Evolutionary conservation across 768 basidiomycete species (phyloP), one percentile per base, ranked within the genome.

Genomic region (Psilocybe cyanescens): DNA sequence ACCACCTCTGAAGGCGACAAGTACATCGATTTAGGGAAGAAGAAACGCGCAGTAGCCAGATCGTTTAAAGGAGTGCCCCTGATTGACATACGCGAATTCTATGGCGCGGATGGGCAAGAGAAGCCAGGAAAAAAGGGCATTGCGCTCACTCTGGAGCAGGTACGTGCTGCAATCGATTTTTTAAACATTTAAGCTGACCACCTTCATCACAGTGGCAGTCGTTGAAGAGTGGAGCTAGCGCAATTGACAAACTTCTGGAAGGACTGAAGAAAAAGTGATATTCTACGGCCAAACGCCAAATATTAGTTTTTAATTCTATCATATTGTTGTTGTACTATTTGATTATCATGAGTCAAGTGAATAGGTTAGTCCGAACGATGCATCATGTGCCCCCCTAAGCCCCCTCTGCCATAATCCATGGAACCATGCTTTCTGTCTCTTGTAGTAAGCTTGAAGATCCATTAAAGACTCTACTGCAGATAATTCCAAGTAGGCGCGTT

Each of bases 41-140:
- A 86, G 70, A 87, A 82, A 72, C 86, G 89, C 4, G 89, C 79
- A 2, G 82, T 87, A 2, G 85, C 91, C 49, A 65, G 75, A 37
- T 64, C 63, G 41, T 80, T 78, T 73, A 79, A 82, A 80, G 89
- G 87, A 7, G 78, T 73, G 1, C 68, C 81, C 3, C 75, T 86
- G 46, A 71, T 93, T 28, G 90, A 93, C 67, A 91, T 94, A 56
- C 85, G 92, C 44, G 90, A 94, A 70, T 94, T 82, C 66, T 94
- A 90, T 55, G 70, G 74, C 19, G 76, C 68, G 45, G 78, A 75
- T 6, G 74, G 82, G 1, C 85, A 87, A 4, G 80, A 84, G 64
- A 91, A 89, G 63, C 92, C 92, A 0, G 90, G 91, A 0, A 94
- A 92, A 73, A 94, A 93, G 67, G 92, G 91, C 8, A 90, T 94